Conservation (phyloP, 2,329 filamentous ascomycete species). For the Bipolaris cookei region DNA sequence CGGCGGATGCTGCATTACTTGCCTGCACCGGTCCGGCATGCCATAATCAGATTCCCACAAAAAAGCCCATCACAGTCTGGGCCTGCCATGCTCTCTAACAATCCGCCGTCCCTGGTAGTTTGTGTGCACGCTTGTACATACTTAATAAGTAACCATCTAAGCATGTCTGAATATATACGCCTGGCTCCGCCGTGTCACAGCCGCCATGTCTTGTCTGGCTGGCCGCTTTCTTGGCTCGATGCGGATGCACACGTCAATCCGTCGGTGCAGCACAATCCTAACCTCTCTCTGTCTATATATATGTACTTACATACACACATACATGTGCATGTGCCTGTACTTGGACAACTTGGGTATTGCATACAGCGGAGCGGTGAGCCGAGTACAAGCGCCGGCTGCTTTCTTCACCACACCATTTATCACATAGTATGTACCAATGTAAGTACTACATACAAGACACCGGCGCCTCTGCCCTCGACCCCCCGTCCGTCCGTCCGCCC, state of each 20-base stretch:
- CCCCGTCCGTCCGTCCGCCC: slow-evolving; percentile 12
- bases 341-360: slow-evolving; percentile 15
- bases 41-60: slow-evolving; percentile 25
- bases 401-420: slow-evolving; percentile 10
- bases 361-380: slow-evolving; percentile 43
- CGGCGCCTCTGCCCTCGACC: background rate
- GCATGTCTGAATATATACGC: background rate
- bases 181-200: slow-evolving; percentile 1
- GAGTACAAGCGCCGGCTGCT: slow-evolving; percentile 15
- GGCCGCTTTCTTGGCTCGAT: slow-evolving; percentile 27
- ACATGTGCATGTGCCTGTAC: no score
- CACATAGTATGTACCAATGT: background rate
- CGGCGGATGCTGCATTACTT: slow-evolving; percentile 29
- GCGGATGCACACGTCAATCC: slow-evolving; percentile 6
- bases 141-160: no score
- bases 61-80: slow-evolving; percentile 35
- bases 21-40: slow-evolving; percentile 38
- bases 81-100: slow-evolving; percentile 25
- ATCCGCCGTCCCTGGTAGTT: no score
- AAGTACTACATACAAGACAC: background rate
- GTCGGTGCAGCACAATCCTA: slow-evolving; percentile 17
- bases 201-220: slow-evolving; percentile 18
- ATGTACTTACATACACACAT: background rate
- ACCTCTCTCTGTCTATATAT: slow-evolving; percentile 27
- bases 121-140: no score